phyloP scores from a whole-genome alignment of 805 yeast genomes.

The Schwanniomyces pseudopolymorphus region DNA sequence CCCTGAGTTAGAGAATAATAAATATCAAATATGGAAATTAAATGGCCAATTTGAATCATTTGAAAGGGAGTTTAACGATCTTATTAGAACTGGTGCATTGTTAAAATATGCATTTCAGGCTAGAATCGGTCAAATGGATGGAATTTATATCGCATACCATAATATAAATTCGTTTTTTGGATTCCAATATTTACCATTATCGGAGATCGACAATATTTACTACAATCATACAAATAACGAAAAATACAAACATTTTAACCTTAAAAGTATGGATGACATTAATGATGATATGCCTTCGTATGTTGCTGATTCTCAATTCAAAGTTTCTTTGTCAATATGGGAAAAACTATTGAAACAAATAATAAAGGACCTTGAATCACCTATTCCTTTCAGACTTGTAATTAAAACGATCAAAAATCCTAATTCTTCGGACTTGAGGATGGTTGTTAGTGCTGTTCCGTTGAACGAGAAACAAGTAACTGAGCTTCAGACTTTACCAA shows the following conservation, averaged over 20 bases:
- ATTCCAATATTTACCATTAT: slow-evolving; percentile 80
- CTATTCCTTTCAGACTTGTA: slow-evolving; percentile 28
- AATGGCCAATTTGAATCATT: slow-evolving; percentile 76
- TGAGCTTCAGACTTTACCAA: slow-evolving; percentile 23
- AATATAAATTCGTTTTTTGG: slow-evolving; percentile 81
- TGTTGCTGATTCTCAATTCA: slow-evolving; percentile 71
- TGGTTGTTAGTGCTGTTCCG: slow-evolving; percentile 33
- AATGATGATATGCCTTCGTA: slow-evolving; percentile 40
- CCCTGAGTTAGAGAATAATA: slow-evolving; percentile 53
- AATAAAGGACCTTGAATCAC: slow-evolving; percentile 23
- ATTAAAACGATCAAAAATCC: slow-evolving; percentile 11
- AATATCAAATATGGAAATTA: slow-evolving; percentile 64
- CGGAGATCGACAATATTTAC: slow-evolving; percentile 58
- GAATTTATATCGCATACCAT: slow-evolving; percentile 89
- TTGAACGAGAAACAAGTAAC: slow-evolving; percentile 18
- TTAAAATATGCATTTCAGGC: slow-evolving; percentile 90
- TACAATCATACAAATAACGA: slow-evolving; percentile 15
- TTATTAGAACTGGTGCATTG: slow-evolving; percentile 67
- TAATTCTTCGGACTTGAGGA: slow-evolving; percentile 3
- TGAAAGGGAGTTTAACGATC: slow-evolving; percentile 75
- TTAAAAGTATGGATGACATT: slow-evolving; percentile 18
- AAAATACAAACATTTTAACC: slow-evolving; percentile 12
- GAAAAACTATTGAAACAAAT: slow-evolving; percentile 28
- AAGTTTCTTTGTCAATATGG: slow-evolving; percentile 55
- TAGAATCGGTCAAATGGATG: slow-evolving; percentile 95